These are phyloP conservation scores for Hypericum perforatum DNA, from an alignment of 345 rosid genomes.

Conservation along the genomic window DNA sequence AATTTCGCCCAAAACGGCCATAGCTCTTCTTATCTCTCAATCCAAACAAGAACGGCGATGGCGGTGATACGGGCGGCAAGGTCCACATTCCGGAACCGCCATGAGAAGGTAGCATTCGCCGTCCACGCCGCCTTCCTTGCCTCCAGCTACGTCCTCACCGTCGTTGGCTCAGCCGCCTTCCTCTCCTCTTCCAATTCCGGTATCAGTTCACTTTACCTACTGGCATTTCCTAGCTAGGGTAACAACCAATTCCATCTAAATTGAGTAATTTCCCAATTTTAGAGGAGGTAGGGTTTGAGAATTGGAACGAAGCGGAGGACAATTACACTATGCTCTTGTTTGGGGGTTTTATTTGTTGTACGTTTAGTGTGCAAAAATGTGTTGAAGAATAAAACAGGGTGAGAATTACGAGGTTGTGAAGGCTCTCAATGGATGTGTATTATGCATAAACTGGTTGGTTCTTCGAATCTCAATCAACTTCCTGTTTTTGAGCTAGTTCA, in stretches of 20 bases:
- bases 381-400: slow-evolving; percentile 28
- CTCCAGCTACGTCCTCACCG: slow-evolving; percentile 49
- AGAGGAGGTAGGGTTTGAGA: no score
- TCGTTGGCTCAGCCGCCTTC: slow-evolving; percentile 60
- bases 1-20: no score
- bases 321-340: slow-evolving; percentile 33
- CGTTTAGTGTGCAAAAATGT: slow-evolving; percentile 46
- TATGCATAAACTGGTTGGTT: slow-evolving; percentile 38
- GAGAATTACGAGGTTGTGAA: slow-evolving; percentile 47
- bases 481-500: no score
- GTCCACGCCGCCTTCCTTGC: slow-evolving; percentile 78
- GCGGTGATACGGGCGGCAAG: slow-evolving; percentile 61
- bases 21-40: no score
- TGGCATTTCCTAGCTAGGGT: neutral
- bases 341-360: neutral
- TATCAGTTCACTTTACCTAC: slow-evolving; percentile 5
- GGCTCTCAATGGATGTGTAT: slow-evolving; percentile 37
- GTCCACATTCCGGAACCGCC: slow-evolving; percentile 49
- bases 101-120: slow-evolving; percentile 69
- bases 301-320: slow-evolving; percentile 31
- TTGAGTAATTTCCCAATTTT: no score
- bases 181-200: slow-evolving; percentile 51
- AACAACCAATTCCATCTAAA: no score
- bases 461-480: no score
- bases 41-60: slow-evolving; percentile 54